Evolutionary conservation across 23 red algal genomes (phyloP).

Genomic region (Gracilaria domingensis): DNA sequence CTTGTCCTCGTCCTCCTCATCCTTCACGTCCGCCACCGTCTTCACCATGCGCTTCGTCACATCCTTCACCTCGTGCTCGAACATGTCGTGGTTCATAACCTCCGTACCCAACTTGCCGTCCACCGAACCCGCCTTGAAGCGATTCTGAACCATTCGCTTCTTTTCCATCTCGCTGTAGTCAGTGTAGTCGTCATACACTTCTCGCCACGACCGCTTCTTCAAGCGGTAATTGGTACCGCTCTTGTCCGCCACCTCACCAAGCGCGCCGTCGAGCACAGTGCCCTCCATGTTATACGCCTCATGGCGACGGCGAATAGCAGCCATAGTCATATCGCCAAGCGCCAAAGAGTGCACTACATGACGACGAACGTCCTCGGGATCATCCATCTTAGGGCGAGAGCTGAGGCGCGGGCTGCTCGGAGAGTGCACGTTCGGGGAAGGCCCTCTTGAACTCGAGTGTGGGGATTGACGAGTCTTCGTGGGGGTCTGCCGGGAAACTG

Average conservation of each 20-base stretch:
- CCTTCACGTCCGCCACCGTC: not conserved
- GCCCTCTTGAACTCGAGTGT: conserved; percentile 1
- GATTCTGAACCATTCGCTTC: not conserved
- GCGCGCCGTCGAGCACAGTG: not conserved
- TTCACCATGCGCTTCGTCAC: not conserved
- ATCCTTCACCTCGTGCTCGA: not conserved
- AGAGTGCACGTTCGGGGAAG: not conserved
- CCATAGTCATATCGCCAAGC: conserved; percentile 33
- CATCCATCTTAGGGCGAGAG: not conserved
- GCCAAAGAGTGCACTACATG: conserved; percentile 19
- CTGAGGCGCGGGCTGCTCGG: not conserved
- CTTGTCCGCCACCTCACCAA: conserved; percentile 9
- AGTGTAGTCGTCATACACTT: conserved; percentile 17
- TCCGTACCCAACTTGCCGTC: conserved; percentile 6
- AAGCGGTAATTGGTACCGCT: not conserved
- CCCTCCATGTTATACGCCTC: conserved; percentile 23
- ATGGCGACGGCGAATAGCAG: not conserved
- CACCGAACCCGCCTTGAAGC: not conserved
- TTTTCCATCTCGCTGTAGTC: not conserved
- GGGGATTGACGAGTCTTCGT: not conserved
- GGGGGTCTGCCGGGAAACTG: not conserved
- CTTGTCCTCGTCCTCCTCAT: conserved; percentile 2
- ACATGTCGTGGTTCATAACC: conserved; percentile 11
- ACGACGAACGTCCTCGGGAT: conserved; percentile 9
- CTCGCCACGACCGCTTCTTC: conserved; percentile 33